phyloP scores from a whole-genome alignment of 768 basidiomycete genomes.

The Lactarius evosmus region DNA sequence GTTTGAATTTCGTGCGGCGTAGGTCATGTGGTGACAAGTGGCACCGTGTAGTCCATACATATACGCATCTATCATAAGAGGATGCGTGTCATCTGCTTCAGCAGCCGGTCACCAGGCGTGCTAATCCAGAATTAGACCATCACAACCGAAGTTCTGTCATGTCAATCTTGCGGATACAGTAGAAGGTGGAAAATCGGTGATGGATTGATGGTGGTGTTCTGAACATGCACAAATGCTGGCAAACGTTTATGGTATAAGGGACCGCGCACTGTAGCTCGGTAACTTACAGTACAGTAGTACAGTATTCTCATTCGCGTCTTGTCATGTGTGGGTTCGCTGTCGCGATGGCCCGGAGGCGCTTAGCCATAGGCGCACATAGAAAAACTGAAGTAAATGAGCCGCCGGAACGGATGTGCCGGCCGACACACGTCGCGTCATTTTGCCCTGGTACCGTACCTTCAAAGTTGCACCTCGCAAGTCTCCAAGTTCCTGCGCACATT shows the following conservation, averaged over 20 bases:
- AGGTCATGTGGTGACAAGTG: not conserved
- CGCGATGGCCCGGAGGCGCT: not conserved
- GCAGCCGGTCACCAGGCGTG: no score
- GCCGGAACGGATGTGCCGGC: no score
- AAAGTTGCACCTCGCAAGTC: not conserved
- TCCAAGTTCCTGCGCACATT: not conserved
- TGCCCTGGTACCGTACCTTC: not conserved
- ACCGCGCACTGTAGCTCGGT: no score
- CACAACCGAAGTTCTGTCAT: not conserved
- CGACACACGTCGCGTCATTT: not conserved
- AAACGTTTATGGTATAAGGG: no score
- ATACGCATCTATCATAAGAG: no score
- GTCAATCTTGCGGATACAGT: no score
- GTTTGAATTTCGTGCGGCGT: not conserved
- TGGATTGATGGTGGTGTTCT: no score
- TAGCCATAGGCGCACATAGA: not conserved
- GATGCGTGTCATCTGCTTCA: no score
- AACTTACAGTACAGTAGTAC: no score
- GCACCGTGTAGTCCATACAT: not conserved
- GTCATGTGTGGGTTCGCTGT: not conserved
- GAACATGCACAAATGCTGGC: no score
- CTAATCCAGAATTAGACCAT: not conserved
- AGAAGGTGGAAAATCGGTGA: no score
- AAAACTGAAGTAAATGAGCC: not conserved
- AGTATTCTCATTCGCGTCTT: not conserved